Base-by-base conservation (phyloP, 495 filamentous ascomycete species). In the Penicillium antarcticum region DNA sequence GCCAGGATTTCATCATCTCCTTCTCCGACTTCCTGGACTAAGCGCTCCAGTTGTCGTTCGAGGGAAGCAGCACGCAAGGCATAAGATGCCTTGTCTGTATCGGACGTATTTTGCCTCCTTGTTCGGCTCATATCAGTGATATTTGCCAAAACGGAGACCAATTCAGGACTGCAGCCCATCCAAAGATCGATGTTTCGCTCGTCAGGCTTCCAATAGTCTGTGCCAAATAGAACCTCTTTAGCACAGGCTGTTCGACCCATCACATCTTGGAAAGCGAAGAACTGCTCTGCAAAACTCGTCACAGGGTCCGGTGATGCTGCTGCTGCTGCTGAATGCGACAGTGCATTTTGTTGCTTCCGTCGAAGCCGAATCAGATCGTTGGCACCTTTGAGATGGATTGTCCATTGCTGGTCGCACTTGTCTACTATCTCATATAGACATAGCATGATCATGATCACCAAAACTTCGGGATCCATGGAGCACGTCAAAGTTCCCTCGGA, bases 241-340 rank as follows among this genome's bases (percentile, higher is more conserved):
- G 65, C 73, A 53, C 73, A 76, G 9, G 73, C 73, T 12, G 73
- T 76, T 17, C 73, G 69, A 17, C 73, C 72, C 67, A 76, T 76
- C 41, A 76, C 68, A 61, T 76, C 73, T 42, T 76, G 73, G 39
- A 76, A 76, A 12, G 73, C 73, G 45, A 76, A 76, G 45, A 76
- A 76, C 11, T 65, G 65, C 49, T 76, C 73, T 1, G 69, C 66
- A 45, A 76, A 75, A 0, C 55, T 55, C 1, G 68, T 67, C 4
- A 68, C 66, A 2, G 68, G 58, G 29, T 72, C 59, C 8, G 48
- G 57, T 8, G 51, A 34, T 16, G 32, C 37, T 13, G 21, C 24
- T 8, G 51, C 34, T 16, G 32, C 37, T 13, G 21, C 24, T n/a
- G 58, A 29, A 3, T 42, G 23, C 5, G 58, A 23, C n/a, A 61